phyloP scores from a whole-genome alignment of 768 basidiomycete species.

The Collybiopsis confluens region DNA sequence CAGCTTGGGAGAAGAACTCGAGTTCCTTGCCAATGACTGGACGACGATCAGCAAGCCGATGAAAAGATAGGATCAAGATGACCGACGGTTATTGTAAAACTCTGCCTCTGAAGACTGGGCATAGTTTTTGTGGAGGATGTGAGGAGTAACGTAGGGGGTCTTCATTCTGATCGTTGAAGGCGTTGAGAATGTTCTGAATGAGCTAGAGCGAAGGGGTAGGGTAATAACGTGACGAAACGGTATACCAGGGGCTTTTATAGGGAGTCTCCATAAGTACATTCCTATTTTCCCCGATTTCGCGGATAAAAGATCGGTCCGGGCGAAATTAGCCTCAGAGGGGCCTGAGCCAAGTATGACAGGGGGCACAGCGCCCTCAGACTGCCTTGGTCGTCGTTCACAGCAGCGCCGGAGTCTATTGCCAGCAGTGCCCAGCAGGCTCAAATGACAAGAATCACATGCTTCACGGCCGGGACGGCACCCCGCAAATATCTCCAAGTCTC shows the following conservation, averaged over 20 bases:
- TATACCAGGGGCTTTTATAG: slow-evolving; percentile 27
- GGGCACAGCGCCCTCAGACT: too few species aligned
- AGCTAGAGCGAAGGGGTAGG: background rate
- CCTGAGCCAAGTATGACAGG: too few species aligned
- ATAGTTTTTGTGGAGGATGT: slow-evolving; percentile 85
- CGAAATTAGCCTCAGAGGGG: too few species aligned
- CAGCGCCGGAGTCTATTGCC: too few species aligned
- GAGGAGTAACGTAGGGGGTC: slow-evolving; percentile 84
- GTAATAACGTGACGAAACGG: slow-evolving; percentile 10
- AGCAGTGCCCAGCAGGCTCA: background rate
- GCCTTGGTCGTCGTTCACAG: background rate
- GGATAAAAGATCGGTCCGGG: slow-evolving; percentile 7
- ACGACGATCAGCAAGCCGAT: background rate
- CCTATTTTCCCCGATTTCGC: slow-evolving; percentile 20
- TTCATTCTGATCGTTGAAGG: slow-evolving; percentile 60
- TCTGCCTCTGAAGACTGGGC: slow-evolving; percentile 72
- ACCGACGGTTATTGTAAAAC: slow-evolving; percentile 53
- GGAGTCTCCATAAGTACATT: slow-evolving; percentile 25
- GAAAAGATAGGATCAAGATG: background rate
- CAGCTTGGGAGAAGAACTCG: slow-evolving; percentile 97
- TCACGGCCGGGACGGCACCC: background rate
- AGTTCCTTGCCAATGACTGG: slow-evolving; percentile 90
- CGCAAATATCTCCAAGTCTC: background rate
- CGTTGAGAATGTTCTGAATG: slow-evolving; percentile 27
- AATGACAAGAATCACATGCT: background rate